These are phyloP conservation scores for Chloris gayana DNA, from an alignment of 176 grass and related monocot genomes.

Conservation along the genomic window DNA sequence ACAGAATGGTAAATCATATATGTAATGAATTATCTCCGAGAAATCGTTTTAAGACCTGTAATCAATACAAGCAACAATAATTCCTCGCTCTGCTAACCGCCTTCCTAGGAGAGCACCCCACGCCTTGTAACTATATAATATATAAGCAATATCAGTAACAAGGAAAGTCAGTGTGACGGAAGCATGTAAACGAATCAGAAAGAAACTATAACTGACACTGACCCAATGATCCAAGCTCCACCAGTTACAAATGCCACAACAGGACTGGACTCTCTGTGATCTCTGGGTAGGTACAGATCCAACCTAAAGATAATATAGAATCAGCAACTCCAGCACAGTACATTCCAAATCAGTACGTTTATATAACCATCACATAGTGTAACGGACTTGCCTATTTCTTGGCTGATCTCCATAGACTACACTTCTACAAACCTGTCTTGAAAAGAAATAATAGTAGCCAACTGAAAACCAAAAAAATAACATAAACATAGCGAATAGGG, in stretches of 20 bases:
- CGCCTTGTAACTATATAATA: slow-evolving; percentile 81
- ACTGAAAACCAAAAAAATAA: slow-evolving; percentile 49
- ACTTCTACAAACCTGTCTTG: slow-evolving; percentile 81
- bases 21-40: background rate
- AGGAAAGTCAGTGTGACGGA: background rate
- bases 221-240: slow-evolving; percentile 99
- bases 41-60: slow-evolving; percentile 59
- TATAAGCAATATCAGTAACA: slow-evolving; percentile 18
- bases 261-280: slow-evolving; percentile 49
- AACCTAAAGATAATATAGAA: slow-evolving; percentile 50
- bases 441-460: slow-evolving; percentile 99
- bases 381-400: slow-evolving; percentile 69
- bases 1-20: background rate
- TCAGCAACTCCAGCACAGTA: slow-evolving; percentile 17
- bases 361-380: background rate
- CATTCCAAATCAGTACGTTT: slow-evolving; percentile 2
- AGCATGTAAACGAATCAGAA: background rate
- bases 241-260: slow-evolving; percentile 96
- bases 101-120: slow-evolving; percentile 93
- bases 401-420: slow-evolving; percentile 83
- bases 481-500: background rate
- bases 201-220: slow-evolving; percentile 51
- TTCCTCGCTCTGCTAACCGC: slow-evolving; percentile 81
- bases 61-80: slow-evolving; percentile 96
- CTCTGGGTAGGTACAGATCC: slow-evolving; percentile 84